A percentile compares a stretch with the other conserved stretches of the same genome.
phyloP scores from a whole-genome alignment of 305 asterid genomes.

The Ruellia speciosa region DNA sequence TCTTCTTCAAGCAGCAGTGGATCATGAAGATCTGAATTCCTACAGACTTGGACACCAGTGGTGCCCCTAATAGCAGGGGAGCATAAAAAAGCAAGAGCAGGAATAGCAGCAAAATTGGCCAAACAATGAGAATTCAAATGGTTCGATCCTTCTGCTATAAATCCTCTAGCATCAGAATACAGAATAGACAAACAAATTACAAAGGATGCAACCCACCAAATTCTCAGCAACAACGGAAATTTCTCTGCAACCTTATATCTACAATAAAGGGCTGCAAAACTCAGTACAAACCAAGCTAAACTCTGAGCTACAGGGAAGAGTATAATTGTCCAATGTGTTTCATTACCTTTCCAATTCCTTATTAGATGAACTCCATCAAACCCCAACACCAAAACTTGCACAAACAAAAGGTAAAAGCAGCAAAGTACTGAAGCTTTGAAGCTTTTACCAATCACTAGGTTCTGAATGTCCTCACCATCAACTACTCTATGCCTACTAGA shows the following conservation, averaged over 20 bases:
- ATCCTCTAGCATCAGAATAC: constrained; percentile 60
- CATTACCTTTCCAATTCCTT: constrained; percentile 29
- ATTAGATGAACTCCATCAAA: constrained; percentile 51
- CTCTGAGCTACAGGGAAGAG: constrained; percentile 60
- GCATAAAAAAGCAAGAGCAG: constrained; percentile 66
- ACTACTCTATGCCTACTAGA: constrained; percentile 27
- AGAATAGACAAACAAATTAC: constrained; percentile 42
- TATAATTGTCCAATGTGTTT: constrained; percentile 42
- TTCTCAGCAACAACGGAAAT: constrained; percentile 55
- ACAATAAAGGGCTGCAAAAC: constrained; percentile 56
- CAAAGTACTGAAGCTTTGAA: constrained; percentile 55
- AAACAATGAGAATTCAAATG: constrained; percentile 56
- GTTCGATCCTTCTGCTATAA: constrained; percentile 45
- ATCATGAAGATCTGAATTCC: constrained; percentile 62
- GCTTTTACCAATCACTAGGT: constrained; percentile 43
- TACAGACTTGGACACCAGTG: constrained; percentile 49
- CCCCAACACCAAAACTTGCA: constrained; percentile 56
- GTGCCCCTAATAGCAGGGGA: constrained; percentile 60
- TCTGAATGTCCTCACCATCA: constrained; percentile 46
- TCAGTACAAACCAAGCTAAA: constrained; percentile 66
- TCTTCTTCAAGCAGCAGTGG: constrained; percentile 69
- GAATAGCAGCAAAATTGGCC: constrained; percentile 53
- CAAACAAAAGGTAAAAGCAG: constrained; percentile 56
- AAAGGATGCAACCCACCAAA: constrained; percentile 88
- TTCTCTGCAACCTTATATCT: constrained; percentile 46